Percentiles rank a stretch among this genome's conserved stretches.
Conservation (phyloP, 768 basidiomycete genomes). For the Mycena haematopus region DNA sequence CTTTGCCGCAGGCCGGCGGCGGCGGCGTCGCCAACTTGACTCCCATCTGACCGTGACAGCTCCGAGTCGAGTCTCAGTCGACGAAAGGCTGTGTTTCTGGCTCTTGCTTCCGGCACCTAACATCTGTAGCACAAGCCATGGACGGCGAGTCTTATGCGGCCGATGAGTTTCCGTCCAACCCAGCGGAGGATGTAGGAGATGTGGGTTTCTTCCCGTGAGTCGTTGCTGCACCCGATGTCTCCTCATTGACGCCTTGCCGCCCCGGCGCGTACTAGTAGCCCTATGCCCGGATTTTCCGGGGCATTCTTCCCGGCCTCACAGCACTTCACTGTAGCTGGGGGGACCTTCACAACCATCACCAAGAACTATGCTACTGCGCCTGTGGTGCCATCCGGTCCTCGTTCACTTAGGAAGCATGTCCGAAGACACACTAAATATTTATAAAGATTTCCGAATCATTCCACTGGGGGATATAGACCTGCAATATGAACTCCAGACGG, state of each 20-base stretch:
- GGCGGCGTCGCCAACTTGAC: no score
- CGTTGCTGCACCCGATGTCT: no score
- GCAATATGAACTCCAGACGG: neutral
- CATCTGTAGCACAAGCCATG: no score
- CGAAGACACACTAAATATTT: neutral
- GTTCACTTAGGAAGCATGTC: neutral
- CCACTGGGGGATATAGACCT: neutral
- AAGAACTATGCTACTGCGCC: neutral
- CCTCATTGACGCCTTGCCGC: neutral
- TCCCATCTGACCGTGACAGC: no score
- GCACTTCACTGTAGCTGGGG: neutral
- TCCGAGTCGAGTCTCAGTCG: no score
- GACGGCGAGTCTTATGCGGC: no score
- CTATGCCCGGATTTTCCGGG: neutral
- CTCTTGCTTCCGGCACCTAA: no score
- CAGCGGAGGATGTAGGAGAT: no score
- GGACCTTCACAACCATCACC: neutral
- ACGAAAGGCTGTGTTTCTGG: no score
- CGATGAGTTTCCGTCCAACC: no score
- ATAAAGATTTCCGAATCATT: neutral
- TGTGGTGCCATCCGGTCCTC: neutral
- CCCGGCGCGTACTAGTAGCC: neutral
- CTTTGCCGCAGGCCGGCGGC: no score
- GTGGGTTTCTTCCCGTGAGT: no score
- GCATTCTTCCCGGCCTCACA: neutral